Percentiles rank a stretch among this genome's conserved stretches.
phyloP scores from a whole-genome alignment of 305 asterid genomes.

The Coffea humblotiana region DNA sequence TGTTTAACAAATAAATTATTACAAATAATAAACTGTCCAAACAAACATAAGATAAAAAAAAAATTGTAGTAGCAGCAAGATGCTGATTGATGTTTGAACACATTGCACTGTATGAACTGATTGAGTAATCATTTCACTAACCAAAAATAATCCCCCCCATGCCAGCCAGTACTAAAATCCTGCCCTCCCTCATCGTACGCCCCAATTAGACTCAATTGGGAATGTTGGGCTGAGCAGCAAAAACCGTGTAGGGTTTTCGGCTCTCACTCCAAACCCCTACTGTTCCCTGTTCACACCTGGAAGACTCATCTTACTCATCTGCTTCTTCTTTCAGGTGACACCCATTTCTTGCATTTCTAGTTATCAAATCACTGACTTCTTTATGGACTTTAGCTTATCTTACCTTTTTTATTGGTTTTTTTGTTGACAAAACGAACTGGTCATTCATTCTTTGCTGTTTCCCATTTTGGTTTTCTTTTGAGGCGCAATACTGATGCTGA shows the following conservation, averaged over 20 bases:
- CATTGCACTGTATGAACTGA: too few relatives aligned
- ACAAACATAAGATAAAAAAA: too few relatives aligned
- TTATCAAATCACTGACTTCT: background rate
- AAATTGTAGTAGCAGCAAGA: too few relatives aligned
- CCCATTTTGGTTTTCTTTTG: background rate
- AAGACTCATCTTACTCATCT: background rate
- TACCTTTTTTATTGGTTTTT: background rate
- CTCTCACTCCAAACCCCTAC: background rate
- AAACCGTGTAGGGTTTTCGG: slow-evolving; percentile 18
- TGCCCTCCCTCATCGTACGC: slow-evolving; percentile 14
- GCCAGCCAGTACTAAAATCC: background rate
- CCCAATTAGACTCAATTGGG: background rate
- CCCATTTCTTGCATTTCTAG: background rate
- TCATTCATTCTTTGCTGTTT: background rate
- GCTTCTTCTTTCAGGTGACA: background rate
- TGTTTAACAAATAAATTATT: too few relatives aligned
- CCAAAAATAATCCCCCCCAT: background rate
- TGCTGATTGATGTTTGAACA: too few relatives aligned
- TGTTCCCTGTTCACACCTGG: background rate
- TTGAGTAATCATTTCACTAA: too few relatives aligned
- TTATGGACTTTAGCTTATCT: slow-evolving; percentile 2
- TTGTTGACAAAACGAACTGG: background rate
- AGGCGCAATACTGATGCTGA: background rate
- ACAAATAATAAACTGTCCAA: too few relatives aligned
- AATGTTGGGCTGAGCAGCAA: slow-evolving; percentile 5